A percentile compares a stretch with the other conserved stretches of the same genome.
Conservation (phyloP, 352 stramenopile species). For the Paralagenidium karlingii region DNA sequence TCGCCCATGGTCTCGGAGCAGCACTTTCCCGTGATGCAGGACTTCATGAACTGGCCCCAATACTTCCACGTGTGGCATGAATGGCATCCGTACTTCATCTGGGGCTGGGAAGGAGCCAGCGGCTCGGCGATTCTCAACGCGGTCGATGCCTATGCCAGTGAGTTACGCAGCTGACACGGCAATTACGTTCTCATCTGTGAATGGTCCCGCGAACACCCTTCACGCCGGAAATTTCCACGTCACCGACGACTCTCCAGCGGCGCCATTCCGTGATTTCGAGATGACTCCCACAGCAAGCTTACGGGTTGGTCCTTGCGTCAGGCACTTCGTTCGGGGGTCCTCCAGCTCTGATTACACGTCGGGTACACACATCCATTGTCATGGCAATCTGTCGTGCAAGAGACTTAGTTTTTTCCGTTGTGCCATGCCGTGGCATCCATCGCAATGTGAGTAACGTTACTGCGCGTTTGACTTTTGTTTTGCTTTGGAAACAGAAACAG, state of each 20-base stretch:
- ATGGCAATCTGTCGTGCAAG: too few species aligned
- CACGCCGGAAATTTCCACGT: constrained; percentile 1
- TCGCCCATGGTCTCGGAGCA: constrained; percentile 41
- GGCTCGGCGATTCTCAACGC: constrained; percentile 29
- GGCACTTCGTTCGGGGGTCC: constrained; percentile 9
- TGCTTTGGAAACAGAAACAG: too few species aligned
- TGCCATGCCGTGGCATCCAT: too few species aligned
- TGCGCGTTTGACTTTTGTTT: too few species aligned
- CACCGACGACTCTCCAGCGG: constrained; percentile 7
- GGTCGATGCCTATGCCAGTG: constrained; percentile 33
- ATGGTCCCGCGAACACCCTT: constrained; percentile 19
- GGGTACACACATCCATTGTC: too few species aligned
- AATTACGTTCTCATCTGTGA: constrained; percentile 75
- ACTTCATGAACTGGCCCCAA: constrained; percentile 31
- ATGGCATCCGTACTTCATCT: constrained; percentile 39
- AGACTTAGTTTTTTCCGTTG: too few species aligned
- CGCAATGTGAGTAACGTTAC: too few species aligned
- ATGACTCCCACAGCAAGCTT: constrained; percentile 10
- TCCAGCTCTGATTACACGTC: too few species aligned
- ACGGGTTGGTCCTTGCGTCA: constrained; percentile 26
- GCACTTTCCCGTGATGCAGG: constrained; percentile 17
- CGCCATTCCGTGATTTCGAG: constrained; percentile 5
- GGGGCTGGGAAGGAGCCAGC: constrained; percentile 46
- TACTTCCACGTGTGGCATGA: constrained; percentile 38
- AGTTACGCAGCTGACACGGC: constrained; percentile 38